Percentiles rank a stretch among this genome's conserved stretches.
Conservation (phyloP, 139 green algal species). For the Chlorella sp. region DNA sequence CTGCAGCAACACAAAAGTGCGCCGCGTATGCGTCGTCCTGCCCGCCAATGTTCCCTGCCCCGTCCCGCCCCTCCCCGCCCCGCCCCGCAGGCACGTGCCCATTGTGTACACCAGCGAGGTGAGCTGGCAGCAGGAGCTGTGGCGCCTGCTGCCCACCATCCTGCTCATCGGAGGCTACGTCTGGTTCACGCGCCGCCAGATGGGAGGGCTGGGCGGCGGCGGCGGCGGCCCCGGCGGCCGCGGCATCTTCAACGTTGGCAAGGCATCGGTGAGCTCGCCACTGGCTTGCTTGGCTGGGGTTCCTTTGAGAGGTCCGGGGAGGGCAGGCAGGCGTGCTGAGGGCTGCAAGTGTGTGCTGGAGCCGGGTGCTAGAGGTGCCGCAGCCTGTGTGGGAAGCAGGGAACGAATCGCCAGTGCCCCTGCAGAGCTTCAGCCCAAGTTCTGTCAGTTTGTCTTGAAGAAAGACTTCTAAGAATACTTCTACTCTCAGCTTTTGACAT, state of each 20-base stretch:
- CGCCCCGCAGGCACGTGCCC: conserved; percentile 57
- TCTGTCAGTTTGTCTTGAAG: too few relatives aligned
- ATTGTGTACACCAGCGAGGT: conserved; percentile 84
- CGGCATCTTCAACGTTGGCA: conserved; percentile 94
- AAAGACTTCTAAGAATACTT: too few relatives aligned
- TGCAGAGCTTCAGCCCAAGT: too few relatives aligned
- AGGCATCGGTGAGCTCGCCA: conserved; percentile 62
- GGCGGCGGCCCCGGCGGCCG: conserved; percentile 61
- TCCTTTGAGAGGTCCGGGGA: neutral
- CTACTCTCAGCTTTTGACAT: too few relatives aligned
- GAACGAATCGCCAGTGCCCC: too few relatives aligned
- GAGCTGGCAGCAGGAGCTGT: conserved; percentile 74
- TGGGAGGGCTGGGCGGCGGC: conserved; percentile 66
- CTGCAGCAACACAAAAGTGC: too few relatives aligned
- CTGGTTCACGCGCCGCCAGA: conserved; percentile 83
- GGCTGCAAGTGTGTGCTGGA: neutral
- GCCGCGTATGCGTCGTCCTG: too few relatives aligned
- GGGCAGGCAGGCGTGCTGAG: neutral
- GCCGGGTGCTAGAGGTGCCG: too few relatives aligned
- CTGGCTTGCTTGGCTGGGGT: neutral
- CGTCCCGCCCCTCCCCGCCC: neutral
- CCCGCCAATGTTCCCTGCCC: neutral
- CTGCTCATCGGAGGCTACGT: conserved; percentile 92
- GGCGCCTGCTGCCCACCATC: conserved; percentile 89
- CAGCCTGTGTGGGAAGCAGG: too few relatives aligned